Percentiles rank a stretch among this genome's conserved stretches.
Evolutionary conservation across 2,329 filamentous ascomycete species (phyloP).

Genomic region (Colletotrichum scovillei): DNA sequence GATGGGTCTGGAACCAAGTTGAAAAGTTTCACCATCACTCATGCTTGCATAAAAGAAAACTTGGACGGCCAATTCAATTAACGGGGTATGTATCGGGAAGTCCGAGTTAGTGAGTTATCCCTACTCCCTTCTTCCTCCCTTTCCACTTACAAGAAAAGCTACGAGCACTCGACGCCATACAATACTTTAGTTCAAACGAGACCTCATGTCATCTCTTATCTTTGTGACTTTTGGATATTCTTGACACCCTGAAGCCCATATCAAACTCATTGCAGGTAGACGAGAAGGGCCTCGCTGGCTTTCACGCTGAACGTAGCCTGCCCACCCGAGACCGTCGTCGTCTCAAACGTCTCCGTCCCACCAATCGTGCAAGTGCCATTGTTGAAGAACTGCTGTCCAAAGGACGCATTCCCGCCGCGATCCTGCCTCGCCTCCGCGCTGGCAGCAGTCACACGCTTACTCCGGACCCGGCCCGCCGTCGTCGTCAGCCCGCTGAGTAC

Average conservation of each 20-base stretch:
- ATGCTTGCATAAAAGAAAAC: background rate
- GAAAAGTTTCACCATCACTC: background rate
- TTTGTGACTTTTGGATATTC: too few species aligned
- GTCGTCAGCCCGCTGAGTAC: conserved; percentile 1
- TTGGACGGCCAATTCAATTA: background rate
- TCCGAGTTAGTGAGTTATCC: background rate
- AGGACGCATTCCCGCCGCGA: conserved; percentile 12
- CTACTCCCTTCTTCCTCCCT: background rate
- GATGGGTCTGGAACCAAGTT: background rate
- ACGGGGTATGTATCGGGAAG: background rate
- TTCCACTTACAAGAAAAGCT: background rate
- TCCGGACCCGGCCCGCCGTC: background rate
- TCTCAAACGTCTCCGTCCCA: conserved; percentile 24
- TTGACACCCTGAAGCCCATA: background rate
- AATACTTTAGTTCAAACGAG: background rate
- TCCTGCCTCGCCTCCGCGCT: conserved; percentile 28
- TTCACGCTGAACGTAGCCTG: conserved; percentile 37
- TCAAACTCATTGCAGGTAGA: conserved; percentile 11
- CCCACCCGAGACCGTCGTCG: background rate
- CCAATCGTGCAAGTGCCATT: conserved; percentile 16
- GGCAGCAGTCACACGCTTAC: conserved; percentile 17
- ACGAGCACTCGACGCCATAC: background rate
- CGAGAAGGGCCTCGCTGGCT: conserved; percentile 24
- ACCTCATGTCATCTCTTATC: too few species aligned
- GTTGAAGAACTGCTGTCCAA: conserved; percentile 24